Percentiles rank a stretch among this genome's conserved stretches.
phyloP scores from a whole-genome alignment of 2,329 filamentous ascomycete genomes.

The Calonectria hongkongensis region DNA sequence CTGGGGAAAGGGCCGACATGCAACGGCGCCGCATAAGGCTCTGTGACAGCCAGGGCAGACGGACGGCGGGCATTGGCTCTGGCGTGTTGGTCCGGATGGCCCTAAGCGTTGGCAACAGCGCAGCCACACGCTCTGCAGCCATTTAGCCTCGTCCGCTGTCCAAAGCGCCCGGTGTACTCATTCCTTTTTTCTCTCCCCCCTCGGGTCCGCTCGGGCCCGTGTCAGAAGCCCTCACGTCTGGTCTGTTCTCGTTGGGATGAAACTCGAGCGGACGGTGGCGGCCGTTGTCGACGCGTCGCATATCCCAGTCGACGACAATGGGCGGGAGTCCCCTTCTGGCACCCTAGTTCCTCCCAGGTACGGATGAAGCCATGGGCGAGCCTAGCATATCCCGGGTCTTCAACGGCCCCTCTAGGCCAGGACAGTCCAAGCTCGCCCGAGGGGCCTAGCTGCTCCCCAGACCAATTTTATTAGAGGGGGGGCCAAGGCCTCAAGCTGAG shows the following conservation, averaged over 20 bases:
- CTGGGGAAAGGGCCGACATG: slow-evolving; percentile 30
- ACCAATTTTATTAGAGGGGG: slow-evolving; percentile 29
- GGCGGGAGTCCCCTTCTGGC: not conserved
- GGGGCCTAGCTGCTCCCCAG: slow-evolving; percentile 1
- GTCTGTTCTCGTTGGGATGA: slow-evolving; percentile 32
- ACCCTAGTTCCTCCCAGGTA: slow-evolving; percentile 13
- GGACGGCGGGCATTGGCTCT: slow-evolving; percentile 14
- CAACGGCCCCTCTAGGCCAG: slow-evolving; percentile 12
- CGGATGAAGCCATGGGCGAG: slow-evolving; percentile 8
- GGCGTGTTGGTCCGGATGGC: not conserved
- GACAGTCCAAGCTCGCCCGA: slow-evolving; percentile 23
- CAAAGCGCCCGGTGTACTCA: slow-evolving; percentile 14
- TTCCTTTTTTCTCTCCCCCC: not conserved
- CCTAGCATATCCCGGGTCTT: slow-evolving; percentile 8
- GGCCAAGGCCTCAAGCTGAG: slow-evolving; percentile 22
- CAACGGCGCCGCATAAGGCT: slow-evolving; percentile 17
- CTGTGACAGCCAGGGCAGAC: slow-evolving; percentile 23
- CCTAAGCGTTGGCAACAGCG: slow-evolving; percentile 18
- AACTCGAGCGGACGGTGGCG: slow-evolving; percentile 37
- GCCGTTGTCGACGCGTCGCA: slow-evolving; percentile 36
- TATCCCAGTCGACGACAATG: slow-evolving; percentile 19
- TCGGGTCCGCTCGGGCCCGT: slow-evolving; percentile 15
- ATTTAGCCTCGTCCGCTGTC: slow-evolving; percentile 18
- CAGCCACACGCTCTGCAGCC: not conserved
- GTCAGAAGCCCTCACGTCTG: slow-evolving; percentile 10